Base-by-base conservation (phyloP, 106 monocot genomes). In the Dendrobium officinale region DNA sequence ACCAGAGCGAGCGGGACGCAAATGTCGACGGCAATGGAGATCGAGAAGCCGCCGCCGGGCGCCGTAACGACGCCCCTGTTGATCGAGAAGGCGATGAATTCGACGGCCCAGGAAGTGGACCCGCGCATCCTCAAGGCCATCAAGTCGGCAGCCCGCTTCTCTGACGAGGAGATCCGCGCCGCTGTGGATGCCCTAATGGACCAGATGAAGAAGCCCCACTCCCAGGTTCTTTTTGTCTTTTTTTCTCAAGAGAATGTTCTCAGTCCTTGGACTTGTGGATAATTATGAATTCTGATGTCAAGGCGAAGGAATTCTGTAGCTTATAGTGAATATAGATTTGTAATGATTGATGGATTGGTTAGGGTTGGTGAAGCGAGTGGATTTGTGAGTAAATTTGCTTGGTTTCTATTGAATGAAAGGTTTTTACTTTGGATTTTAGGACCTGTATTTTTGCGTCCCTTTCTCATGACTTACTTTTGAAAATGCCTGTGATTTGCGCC, bases 121-220 rank as follows among this genome's bases (percentile, higher is more conserved):
- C 90, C 90, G 2, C 79, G 87, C 47, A 87, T 94, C 78, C 86
- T 96, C 78, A 86, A 77, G 77, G 90, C 89, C 24, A 96, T 96
- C 78, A 96, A 96, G 56, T 81, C 75, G 80, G 77, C 94, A 27
- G 92, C 85, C 77, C 90, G 92, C 5, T 84, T 88, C 77, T 92
- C 92, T 18, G 92, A 94, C 61, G 78, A 55, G 33, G 78, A 55
- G 40, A 59, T 59, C 58, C 13, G 6, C 58, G 79, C 79, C 76
- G 86, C 96, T 66, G 90, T 77, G 31, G 59, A 77, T 18, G 42
- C 79, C 55, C 86, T 97, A 56, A 89, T 97, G 89, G 73, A 83
- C 59, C 89, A 88, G 64, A 94, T 97, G 90, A 90, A 85, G 85
- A 92, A 86, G 82, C 85, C 87, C 6, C 96, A 97, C 80, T 87